Conservation (phyloP, 2,329 filamentous ascomycete genomes). For the Exophiala oligosperma region DNA sequence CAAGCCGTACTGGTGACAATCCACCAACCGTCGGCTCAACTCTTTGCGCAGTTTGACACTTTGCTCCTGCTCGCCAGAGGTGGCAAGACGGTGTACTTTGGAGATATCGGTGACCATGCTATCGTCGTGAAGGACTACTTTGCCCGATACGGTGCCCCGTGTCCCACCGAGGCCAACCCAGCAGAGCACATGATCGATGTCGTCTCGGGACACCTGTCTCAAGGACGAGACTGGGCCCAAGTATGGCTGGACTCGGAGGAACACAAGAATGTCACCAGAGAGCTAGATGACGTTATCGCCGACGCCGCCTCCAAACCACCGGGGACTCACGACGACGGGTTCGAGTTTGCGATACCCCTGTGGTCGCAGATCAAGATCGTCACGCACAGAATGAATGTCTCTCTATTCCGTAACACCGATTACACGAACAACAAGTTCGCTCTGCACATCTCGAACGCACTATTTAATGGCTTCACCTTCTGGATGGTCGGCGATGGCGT, state of each 20-base stretch:
- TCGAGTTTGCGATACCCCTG: constrained; percentile 67
- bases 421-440: constrained; percentile 66
- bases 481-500: constrained; percentile 65
- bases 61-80: constrained; percentile 65
- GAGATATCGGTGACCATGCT: constrained; percentile 66
- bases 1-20: constrained; percentile 72
- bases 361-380: constrained; percentile 64
- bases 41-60: constrained; percentile 71
- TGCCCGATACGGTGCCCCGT: constrained; percentile 61
- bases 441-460: constrained; percentile 52
- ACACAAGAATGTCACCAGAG: constrained; percentile 55
- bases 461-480: constrained; percentile 60
- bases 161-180: constrained; percentile 61
- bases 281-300: constrained; percentile 65
- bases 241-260: constrained; percentile 68
- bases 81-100: constrained; percentile 72
- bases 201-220: constrained; percentile 50
- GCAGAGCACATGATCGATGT: constrained; percentile 51
- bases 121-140: constrained; percentile 67
- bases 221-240: constrained; percentile 66
- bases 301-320: constrained; percentile 43
- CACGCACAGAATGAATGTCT: constrained; percentile 64
- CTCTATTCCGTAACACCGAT: constrained; percentile 66
- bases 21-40: constrained; percentile 66
- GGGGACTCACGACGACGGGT: constrained; percentile 42